These are phyloP conservation scores for Ramaria rubella DNA, from an alignment of 768 basidiomycete genomes.

Conservation along the genomic window DNA sequence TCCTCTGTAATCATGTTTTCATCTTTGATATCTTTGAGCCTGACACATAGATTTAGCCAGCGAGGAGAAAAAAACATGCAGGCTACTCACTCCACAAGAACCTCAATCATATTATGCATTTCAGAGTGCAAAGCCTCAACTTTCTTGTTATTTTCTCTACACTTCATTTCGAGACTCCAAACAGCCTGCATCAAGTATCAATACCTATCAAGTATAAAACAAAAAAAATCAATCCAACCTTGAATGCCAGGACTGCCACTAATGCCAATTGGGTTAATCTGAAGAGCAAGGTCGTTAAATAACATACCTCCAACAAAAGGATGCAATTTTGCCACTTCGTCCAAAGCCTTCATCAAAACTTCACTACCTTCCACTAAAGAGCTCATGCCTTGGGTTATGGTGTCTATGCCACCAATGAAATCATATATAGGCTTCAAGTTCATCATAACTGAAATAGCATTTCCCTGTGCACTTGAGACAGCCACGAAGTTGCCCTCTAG, in stretches of 20 bases:
- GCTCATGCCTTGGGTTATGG: slow-evolving; percentile 15
- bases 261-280: slow-evolving; percentile 2
- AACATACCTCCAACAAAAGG: slow-evolving; percentile 22
- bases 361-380: slow-evolving; percentile 18
- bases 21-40: slow-evolving; percentile 28
- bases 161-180: slow-evolving; percentile 39
- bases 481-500: background rate
- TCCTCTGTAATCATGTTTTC: slow-evolving; percentile 23
- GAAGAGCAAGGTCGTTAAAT: background rate
- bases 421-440: background rate
- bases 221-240: slow-evolving; percentile 13
- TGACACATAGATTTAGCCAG: slow-evolving; percentile 6
- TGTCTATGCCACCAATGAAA: slow-evolving; percentile 8
- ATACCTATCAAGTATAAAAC: no score
- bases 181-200: slow-evolving; percentile 26
- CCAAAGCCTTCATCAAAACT: slow-evolving; percentile 21
- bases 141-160: slow-evolving; percentile 47
- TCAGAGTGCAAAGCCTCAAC: slow-evolving; percentile 39
- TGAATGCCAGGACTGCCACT: slow-evolving; percentile 48
- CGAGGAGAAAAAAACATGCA: background rate
- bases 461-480: no score
- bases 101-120: slow-evolving; percentile 45
- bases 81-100: slow-evolving; percentile 36
- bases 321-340: slow-evolving; percentile 23
- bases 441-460: background rate